phyloP scores from a whole-genome alignment of 208 protist species.

The Acanthamoeba royreba region DNA sequence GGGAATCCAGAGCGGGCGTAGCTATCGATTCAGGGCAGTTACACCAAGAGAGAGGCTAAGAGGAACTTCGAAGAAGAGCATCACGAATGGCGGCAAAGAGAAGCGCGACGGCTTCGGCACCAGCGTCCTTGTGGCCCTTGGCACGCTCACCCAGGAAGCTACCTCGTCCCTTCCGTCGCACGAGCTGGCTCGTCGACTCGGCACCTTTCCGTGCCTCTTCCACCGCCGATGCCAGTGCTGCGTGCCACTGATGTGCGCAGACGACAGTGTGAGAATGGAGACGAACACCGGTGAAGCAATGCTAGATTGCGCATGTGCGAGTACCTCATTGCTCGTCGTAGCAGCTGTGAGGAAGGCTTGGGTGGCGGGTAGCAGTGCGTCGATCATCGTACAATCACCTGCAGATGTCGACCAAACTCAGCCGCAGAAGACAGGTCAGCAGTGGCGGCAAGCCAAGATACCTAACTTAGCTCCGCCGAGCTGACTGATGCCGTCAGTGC shows the following conservation, averaged over 20 bases:
- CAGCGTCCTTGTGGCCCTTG: constrained; percentile 23
- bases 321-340: too few species aligned
- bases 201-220: not conserved
- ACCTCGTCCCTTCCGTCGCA: not conserved
- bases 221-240: not conserved
- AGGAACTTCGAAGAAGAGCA: not conserved
- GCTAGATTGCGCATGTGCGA: too few species aligned
- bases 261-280: too few species aligned
- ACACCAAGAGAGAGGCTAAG: too few species aligned
- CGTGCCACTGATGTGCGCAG: not conserved
- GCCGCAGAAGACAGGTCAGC: too few species aligned
- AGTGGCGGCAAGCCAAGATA: too few species aligned
- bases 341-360: not conserved
- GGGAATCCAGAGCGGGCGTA: too few species aligned
- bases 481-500: not conserved
- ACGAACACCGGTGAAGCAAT: too few species aligned
- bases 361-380: constrained; percentile 33
- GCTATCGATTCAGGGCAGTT: too few species aligned
- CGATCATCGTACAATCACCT: constrained; percentile 38
- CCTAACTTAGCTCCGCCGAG: constrained; percentile 32
- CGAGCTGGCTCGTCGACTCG: not conserved
- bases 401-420: too few species aligned
- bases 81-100: not conserved
- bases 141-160: constrained; percentile 21
- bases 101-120: not conserved